Base-by-base conservation (phyloP, 345 rosid genomes). In the Eucalyptus erythrocorys region DNA sequence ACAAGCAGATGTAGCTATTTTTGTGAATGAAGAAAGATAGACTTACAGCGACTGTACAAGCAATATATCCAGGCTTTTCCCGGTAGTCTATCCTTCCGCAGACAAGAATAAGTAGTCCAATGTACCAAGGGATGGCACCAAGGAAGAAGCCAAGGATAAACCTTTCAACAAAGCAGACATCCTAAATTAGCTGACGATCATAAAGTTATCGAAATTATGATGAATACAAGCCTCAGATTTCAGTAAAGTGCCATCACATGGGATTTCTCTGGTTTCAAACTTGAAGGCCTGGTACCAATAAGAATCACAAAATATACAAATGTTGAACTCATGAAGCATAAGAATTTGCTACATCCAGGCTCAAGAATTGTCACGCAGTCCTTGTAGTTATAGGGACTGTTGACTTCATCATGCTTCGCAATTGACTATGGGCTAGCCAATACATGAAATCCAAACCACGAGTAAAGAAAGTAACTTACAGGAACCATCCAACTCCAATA, bases 31-130 rank as follows among this genome's bases (percentile, higher is more conserved):
- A n/a, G 37, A 85, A 45, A 81, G 88, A 82, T 32, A 47, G 47
- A 93, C 95, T 95, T 91, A 97, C 98, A 59, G 98, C 98, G 85
- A 96, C 92, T 37, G 96, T 93, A 92, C 98, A 97, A 84, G 99
- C 98, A 90, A 97, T 89, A 90, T 95, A 96, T 93, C 99, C 99
- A 48, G 99, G 97, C 89, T 97, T 97, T 94, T 97, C 98, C 86
- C 98, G 91, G 90, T 91, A 88, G 91, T 97, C 99, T 43, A 96
- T 89, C 90, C 97, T 93, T 82, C 94, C 92, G 90, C 96, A 95
- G 57, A 95, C 71, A 85, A 97, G 90, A 89, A 96, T 13, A 85
- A 94, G 80, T 88, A 95, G 48, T 57, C 99, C 99, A 50, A 95
- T 2, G 89, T 97, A 96, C 99, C 99, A 96, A 19, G 99, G 99